These are phyloP conservation scores for Geotrichum fermentans DNA, from an alignment of 1,139 yeast genomes.

Conservation along the genomic window DNA sequence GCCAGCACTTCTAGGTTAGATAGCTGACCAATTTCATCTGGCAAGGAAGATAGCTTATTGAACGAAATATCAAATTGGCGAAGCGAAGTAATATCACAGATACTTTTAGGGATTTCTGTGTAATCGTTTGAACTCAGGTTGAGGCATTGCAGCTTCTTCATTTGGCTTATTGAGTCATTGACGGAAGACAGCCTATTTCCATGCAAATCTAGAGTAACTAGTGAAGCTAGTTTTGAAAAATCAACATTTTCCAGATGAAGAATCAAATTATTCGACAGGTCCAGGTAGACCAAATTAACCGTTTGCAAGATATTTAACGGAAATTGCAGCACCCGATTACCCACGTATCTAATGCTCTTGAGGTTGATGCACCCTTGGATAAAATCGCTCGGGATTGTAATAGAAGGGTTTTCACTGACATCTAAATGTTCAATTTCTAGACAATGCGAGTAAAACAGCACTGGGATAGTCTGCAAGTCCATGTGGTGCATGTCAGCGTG, in stretches of 20 bases:
- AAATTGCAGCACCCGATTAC: conserved; percentile 68
- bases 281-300: conserved; percentile 59
- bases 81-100: conserved; percentile 58
- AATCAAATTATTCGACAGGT: conserved; percentile 45
- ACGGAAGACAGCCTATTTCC: conserved; percentile 68
- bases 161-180: conserved; percentile 58
- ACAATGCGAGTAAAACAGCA: conserved; percentile 74
- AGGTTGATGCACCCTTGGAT: conserved; percentile 77
- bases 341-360: conserved; percentile 60
- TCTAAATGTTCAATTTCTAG: conserved; percentile 77
- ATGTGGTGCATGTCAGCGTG: conserved; percentile 71
- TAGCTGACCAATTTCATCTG: conserved; percentile 58
- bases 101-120: conserved; percentile 59
- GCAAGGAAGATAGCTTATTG: conserved; percentile 60
- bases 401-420: conserved; percentile 83
- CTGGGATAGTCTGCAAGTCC: conserved; percentile 80
- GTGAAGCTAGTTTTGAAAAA: conserved; percentile 29
- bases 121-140: conserved; percentile 81
- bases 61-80: conserved; percentile 75
- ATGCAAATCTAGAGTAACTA: conserved; percentile 42
- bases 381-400: conserved; percentile 77
- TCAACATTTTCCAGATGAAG: conserved; percentile 33
- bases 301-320: conserved; percentile 73
- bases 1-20: conserved; percentile 61
- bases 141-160: conserved; percentile 53